Conservation (phyloP, 495 filamentous ascomycete species). For the Hyaloscypha variabilis region DNA sequence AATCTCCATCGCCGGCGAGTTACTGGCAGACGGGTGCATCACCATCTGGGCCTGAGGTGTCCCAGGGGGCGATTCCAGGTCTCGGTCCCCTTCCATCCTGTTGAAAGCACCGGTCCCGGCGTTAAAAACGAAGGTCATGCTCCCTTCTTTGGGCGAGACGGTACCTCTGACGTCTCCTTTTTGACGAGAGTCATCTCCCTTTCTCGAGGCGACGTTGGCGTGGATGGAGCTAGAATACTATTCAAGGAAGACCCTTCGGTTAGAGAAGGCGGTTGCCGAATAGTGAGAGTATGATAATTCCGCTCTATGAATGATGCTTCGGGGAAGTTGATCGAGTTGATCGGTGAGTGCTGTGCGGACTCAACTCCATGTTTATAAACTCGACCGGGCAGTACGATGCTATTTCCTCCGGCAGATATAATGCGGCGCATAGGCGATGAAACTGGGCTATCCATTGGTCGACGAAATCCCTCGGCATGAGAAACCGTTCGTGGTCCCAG, state of each 20-base stretch:
- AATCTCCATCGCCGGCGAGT: slow-evolving; percentile 15
- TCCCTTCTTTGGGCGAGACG: slow-evolving; percentile 29
- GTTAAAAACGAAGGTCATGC: slow-evolving; percentile 29
- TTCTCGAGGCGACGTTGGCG: slow-evolving; percentile 33
- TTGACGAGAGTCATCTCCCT: slow-evolving; percentile 30
- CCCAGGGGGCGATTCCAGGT: slow-evolving; percentile 33
- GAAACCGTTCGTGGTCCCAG: slow-evolving; percentile 31
- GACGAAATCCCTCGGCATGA: slow-evolving; percentile 29
- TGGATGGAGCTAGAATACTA: slow-evolving; percentile 31
- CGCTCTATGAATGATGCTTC: slow-evolving; percentile 27
- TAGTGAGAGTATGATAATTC: slow-evolving; percentile 27
- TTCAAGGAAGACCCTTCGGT: slow-evolving; percentile 20
- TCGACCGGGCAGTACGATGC: slow-evolving; percentile 25
- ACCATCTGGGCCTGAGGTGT: slow-evolving; percentile 28
- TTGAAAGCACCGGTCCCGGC: slow-evolving; percentile 26
- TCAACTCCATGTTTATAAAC: slow-evolving; percentile 28
- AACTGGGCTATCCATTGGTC: slow-evolving; percentile 22
- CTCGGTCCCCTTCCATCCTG: slow-evolving; percentile 26
- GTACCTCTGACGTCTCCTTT: slow-evolving; percentile 24
- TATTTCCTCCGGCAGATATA: slow-evolving; percentile 30
- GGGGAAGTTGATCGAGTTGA: slow-evolving; percentile 26
- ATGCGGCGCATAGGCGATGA: slow-evolving; percentile 34
- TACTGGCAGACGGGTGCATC: slow-evolving; percentile 11
- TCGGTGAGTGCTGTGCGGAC: slow-evolving; percentile 28
- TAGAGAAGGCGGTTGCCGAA: slow-evolving; percentile 23